Conservation (phyloP, 257 asterid species). For the Solanum ossicruentum region DNA sequence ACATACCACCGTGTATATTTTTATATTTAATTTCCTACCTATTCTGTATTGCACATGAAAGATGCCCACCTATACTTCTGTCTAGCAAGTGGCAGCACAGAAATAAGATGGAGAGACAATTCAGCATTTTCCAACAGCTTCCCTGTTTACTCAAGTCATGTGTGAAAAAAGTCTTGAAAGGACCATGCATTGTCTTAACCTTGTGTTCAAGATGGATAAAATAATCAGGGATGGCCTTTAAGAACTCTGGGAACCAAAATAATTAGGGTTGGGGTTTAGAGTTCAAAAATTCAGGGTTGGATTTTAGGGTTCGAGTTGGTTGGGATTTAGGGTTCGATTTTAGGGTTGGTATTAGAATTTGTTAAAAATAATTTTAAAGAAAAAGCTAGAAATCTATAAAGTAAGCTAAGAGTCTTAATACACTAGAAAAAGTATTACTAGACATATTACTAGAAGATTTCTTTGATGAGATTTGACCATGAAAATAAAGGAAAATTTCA, state of each 20-base stretch:
- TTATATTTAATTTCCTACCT: conserved; percentile 36
- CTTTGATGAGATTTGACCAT: too few species aligned
- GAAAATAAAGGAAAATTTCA: too few species aligned
- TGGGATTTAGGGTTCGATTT: too few species aligned
- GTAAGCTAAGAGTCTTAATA: too few species aligned
- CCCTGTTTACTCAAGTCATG: background rate
- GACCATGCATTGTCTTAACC: background rate
- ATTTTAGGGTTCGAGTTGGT: too few species aligned
- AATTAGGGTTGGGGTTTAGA: too few species aligned
- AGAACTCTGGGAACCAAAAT: background rate
- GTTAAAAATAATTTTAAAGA: too few species aligned
- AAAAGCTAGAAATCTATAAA: too few species aligned
- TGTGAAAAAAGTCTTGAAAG: background rate
- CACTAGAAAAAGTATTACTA: too few species aligned
- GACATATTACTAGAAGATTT: too few species aligned
- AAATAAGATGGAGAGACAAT: background rate
- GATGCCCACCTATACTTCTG: background rate
- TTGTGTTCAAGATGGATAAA: background rate
- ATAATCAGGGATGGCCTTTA: background rate
- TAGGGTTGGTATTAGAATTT: too few species aligned
- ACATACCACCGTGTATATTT: conserved; percentile 35
- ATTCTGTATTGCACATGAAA: conserved; percentile 19
- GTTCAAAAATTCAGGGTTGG: too few species aligned
- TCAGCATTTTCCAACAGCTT: background rate
- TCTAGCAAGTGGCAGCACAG: background rate